phyloP scores from a whole-genome alignment of 768 basidiomycete species.

The Phanerodontia chrysosporium region DNA sequence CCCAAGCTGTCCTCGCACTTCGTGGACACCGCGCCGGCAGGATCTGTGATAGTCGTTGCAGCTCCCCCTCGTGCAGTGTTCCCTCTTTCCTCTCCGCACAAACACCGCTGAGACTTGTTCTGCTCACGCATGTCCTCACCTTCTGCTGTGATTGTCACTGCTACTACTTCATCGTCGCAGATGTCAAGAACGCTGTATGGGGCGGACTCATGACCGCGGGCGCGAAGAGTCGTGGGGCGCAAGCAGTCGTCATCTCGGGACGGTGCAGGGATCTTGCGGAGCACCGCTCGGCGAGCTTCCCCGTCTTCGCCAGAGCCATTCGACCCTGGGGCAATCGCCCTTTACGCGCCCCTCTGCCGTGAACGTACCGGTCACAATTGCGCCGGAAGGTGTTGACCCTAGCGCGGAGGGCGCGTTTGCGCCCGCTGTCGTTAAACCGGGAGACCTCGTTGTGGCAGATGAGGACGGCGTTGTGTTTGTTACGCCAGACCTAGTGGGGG shows the following conservation, averaged over 20 bases:
- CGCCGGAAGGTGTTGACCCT: slow-evolving; percentile 26
- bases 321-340: slow-evolving; percentile 81
- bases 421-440: slow-evolving; percentile 57
- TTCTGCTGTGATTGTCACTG: background rate
- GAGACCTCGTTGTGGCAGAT: slow-evolving; percentile 84
- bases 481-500: slow-evolving; percentile 45
- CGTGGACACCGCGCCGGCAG: slow-evolving; percentile 69
- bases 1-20: slow-evolving; percentile 72
- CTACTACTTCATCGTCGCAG: slow-evolving; percentile 30
- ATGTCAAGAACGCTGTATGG: slow-evolving; percentile 81
- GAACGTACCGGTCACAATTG: slow-evolving; percentile 58
- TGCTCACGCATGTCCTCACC: background rate
- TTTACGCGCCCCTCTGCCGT: slow-evolving; percentile 79
- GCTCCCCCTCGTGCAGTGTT: slow-evolving; percentile 60
- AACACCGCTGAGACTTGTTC: slow-evolving; percentile 1
- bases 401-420: slow-evolving; percentile 42
- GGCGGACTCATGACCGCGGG: slow-evolving; percentile 90
- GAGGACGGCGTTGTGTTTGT: slow-evolving; percentile 87
- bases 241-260: slow-evolving; percentile 79
- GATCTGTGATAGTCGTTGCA: slow-evolving; percentile 69
- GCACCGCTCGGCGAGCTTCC: slow-evolving; percentile 63
- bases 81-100: slow-evolving; percentile 2
- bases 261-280: slow-evolving; percentile 83
- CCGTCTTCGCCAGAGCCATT: slow-evolving; percentile 79
- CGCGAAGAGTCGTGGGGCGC: slow-evolving; percentile 63